phyloP scores from a whole-genome alignment of 2,329 filamentous ascomycete species.

The Dothistroma septosporum region DNA sequence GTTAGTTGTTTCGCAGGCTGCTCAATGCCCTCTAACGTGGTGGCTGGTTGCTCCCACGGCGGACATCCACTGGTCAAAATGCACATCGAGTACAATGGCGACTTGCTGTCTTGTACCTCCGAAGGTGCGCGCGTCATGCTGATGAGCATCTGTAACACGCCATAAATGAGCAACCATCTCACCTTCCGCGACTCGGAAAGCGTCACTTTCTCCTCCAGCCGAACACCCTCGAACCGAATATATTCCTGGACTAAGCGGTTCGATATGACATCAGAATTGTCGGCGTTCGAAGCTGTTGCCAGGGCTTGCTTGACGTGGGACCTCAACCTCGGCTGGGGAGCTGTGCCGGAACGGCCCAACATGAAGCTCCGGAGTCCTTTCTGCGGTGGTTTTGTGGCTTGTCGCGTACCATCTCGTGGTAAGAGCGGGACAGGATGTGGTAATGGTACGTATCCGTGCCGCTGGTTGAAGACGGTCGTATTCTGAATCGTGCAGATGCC shows the following conservation, averaged over 20 bases:
- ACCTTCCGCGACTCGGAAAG: slow-evolving; percentile 68
- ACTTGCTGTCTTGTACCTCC: slow-evolving; percentile 56
- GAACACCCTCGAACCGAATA: slow-evolving; percentile 61
- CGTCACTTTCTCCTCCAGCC: slow-evolving; percentile 56
- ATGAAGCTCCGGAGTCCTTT: slow-evolving; percentile 10
- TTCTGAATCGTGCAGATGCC: slow-evolving; percentile 68
- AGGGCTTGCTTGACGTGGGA: slow-evolving; percentile 51
- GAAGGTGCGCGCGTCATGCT: slow-evolving; percentile 58
- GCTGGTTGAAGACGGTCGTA: slow-evolving; percentile 61
- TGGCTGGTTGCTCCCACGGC: slow-evolving; percentile 33
- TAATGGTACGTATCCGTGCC: slow-evolving; percentile 58
- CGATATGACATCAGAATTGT: slow-evolving; percentile 35
- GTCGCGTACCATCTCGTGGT: slow-evolving; percentile 44
- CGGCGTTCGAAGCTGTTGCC: slow-evolving; percentile 46
- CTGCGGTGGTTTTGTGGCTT: slow-evolving; percentile 28
- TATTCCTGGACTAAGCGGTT: slow-evolving; percentile 63
- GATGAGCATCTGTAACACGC: slow-evolving; percentile 66
- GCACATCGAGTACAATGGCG: slow-evolving; percentile 58
- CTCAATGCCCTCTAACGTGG: background rate
- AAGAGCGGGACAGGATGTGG: slow-evolving; percentile 63
- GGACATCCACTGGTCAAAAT: slow-evolving; percentile 42
- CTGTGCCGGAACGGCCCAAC: slow-evolving; percentile 4
- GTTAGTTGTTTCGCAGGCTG: background rate
- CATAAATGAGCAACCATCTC: slow-evolving; percentile 73
- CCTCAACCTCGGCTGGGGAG: slow-evolving; percentile 22